A percentile compares a stretch with the other conserved stretches of the same genome.
These are phyloP conservation scores for Spizellomyces sp. DNA, from an alignment of 192 early-diverging fungal genomes.

Conservation along the genomic window DNA sequence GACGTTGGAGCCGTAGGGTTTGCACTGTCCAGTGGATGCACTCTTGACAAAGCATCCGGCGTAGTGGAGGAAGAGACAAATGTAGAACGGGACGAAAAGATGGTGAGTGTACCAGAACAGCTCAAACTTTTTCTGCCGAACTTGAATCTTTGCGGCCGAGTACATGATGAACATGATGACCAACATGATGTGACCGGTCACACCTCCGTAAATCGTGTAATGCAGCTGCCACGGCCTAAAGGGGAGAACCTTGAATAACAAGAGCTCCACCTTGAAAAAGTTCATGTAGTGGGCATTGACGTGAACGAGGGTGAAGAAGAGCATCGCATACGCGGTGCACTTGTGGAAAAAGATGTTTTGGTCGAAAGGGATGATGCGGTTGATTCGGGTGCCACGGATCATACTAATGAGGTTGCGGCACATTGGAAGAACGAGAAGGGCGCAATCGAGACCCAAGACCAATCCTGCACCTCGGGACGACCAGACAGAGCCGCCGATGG, in stretches of 20 bases:
- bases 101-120: slow-evolving; percentile 82
- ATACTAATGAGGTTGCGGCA: slow-evolving; percentile 57
- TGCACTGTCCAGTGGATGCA: slow-evolving; percentile 42
- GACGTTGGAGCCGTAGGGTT: slow-evolving; percentile 35
- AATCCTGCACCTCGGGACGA: slow-evolving; percentile 62
- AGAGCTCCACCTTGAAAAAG: slow-evolving; percentile 42
- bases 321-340: slow-evolving; percentile 66
- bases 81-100: slow-evolving; percentile 68
- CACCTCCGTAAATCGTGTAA: slow-evolving; percentile 48
- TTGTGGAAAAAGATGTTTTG: slow-evolving; percentile 78
- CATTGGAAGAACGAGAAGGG: slow-evolving; percentile 57
- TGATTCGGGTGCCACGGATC: slow-evolving; percentile 53
- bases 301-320: slow-evolving; percentile 67
- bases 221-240: slow-evolving; percentile 35
- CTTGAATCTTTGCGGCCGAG: slow-evolving; percentile 53
- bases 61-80: slow-evolving; percentile 69
- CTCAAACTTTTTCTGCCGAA: slow-evolving; percentile 67
- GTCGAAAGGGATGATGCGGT: slow-evolving; percentile 66
- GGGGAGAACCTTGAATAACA: slow-evolving; percentile 16
- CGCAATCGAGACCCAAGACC: slow-evolving; percentile 54
- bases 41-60: slow-evolving; percentile 38
- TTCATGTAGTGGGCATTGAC: slow-evolving; percentile 58
- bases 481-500: slow-evolving; percentile 51
- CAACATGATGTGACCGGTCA: slow-evolving; percentile 73
- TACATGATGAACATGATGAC: slow-evolving; percentile 62